Base-by-base conservation (phyloP, 352 stramenopile species). In the Phytopythium aichiense region DNA sequence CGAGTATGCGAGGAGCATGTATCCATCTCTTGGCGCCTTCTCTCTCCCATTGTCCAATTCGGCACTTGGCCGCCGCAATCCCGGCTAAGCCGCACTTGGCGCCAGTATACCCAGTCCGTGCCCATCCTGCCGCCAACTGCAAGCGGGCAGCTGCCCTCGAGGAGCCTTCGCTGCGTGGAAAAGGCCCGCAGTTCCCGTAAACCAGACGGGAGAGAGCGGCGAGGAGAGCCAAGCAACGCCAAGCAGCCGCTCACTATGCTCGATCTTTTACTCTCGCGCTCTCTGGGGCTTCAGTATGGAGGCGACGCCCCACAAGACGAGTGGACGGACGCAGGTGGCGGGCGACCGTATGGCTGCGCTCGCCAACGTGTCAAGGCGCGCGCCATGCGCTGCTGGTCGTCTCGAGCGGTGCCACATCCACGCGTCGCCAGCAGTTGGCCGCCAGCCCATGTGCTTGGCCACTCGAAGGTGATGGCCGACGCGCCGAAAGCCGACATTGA, bases 161-260 rank as follows among this genome's bases (percentile, higher is more conserved):
- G 33, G 23, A 53, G 33, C n/a, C 33, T 53, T 35, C 22, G 48
- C 46, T 4, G 22, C 20, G n/a, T 30, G 43, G 43, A 50, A 50
- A 30, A 30, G 48, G 30, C 48, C 12, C 22, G 45, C n/a, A 7
- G 15, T 55, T 55, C 49, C 16, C 18, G 13, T 8, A 42, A 40
- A 56, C 50, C 50, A 56, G 50, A 56, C 50, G 50, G 50, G 50
- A 56, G 50, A 56, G 50, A 56, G 50, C 50, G 1, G 28, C 5
- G 28, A 1, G 49, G 13, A 3, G 49, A 55, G 49, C 49, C 49
- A 55, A 33, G 49, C 49, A 55, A 55, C 49, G 18, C 49, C 35
- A 9, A 23, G 25, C 49, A 55, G 30, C 28, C 28, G 49, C n/a
- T 54, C 5, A 35, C 11, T 50, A 52, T 33, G 3, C 20, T 28